Base-by-base conservation (phyloP, 2,329 filamentous ascomycete species). In the Xenosphaeropsis pyriputrescens region DNA sequence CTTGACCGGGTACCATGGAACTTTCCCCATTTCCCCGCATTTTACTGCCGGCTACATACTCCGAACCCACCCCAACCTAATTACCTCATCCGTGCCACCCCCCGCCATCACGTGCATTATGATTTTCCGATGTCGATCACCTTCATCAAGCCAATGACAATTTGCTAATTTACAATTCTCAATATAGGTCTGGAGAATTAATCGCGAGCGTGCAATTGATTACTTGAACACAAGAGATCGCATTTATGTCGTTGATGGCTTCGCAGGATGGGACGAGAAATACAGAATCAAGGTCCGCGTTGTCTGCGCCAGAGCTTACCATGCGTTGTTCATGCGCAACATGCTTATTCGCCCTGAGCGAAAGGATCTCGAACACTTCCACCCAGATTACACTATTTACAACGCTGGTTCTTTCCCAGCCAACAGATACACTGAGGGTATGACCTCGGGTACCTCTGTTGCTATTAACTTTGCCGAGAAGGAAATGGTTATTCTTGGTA, bases 401-500 rank as follows among this genome's bases (percentile, higher is more conserved):
- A 98, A 98, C 61, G 91, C 88, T 45, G 91, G 91, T 50, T 85
- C 85, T 45, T 98, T 98, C 82, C 91, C 91, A 34, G 91, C 91
- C 58, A 98, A 98, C 72, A 79, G 89, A 64, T 98, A 80, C 67
- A 98, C 91, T 43, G 84, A 86, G 61, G 88, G 91, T 56, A 98
- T 98, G 91, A 98, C 91, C 54, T 96, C 91, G 15, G 85, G 85
- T 45, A 98, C 91, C 37, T 98, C 91, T 7, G 89, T 98, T 37
- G 82, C 91, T 50, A 93, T 98, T 70, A 98, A 98, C 78, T 98
- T 98, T 55, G 83, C 82, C 57, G 88, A 95, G 58, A 95, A 94
- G 79, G 91, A 98, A 74, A 98, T 98, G 91, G 91, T 98, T 51
- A 98, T 98, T 59, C 79, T 98, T 41, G 91, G 91, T 61, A 98